Evolutionary conservation across 176 grass and related monocot species (phyloP).

Genomic region (Hsuehochloa calcarea): DNA sequence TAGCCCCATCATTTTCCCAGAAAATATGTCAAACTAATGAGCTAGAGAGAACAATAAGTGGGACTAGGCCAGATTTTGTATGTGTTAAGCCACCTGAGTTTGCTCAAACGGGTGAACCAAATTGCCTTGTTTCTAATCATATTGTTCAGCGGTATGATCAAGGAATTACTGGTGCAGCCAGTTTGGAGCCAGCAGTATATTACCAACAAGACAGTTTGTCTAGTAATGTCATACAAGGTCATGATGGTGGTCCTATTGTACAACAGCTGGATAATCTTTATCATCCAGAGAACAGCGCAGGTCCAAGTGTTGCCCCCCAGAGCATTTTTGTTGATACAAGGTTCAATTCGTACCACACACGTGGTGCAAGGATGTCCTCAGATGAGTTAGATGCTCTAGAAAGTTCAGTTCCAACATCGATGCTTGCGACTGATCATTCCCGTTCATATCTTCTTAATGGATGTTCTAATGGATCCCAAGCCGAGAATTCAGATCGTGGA

Average conservation of each 20-base stretch:
- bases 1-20: constrained; percentile 45
- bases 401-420: constrained; percentile 37
- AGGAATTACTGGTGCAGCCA: constrained; percentile 9
- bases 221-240: constrained; percentile 20
- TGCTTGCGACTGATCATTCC: constrained; percentile 38
- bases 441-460: constrained; percentile 31
- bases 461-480: constrained; percentile 14
- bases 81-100: constrained; percentile 34
- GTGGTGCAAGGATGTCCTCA: constrained; percentile 41
- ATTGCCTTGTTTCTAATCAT: constrained; percentile 31
- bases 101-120: constrained; percentile 33
- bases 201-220: constrained; percentile 32
- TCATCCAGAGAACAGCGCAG: constrained; percentile 31
- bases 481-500: constrained; percentile 16
- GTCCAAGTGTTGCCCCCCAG: constrained; percentile 18
- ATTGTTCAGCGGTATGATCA: constrained; percentile 10
- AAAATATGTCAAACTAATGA: constrained; percentile 39
- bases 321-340: constrained; percentile 16
- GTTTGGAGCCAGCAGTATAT: constrained; percentile 26
- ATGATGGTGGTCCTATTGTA: constrained; percentile 28
- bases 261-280: constrained; percentile 21
- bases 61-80: constrained; percentile 17
- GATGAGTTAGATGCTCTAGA: constrained; percentile 53
- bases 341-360: background rate
- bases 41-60: constrained; percentile 37